Evolutionary conservation across 1,284 basidiomycete species (phyloP), one percentile per base, ranked within the genome.

Genomic region (Cryptococcus deneoformans): DNA sequence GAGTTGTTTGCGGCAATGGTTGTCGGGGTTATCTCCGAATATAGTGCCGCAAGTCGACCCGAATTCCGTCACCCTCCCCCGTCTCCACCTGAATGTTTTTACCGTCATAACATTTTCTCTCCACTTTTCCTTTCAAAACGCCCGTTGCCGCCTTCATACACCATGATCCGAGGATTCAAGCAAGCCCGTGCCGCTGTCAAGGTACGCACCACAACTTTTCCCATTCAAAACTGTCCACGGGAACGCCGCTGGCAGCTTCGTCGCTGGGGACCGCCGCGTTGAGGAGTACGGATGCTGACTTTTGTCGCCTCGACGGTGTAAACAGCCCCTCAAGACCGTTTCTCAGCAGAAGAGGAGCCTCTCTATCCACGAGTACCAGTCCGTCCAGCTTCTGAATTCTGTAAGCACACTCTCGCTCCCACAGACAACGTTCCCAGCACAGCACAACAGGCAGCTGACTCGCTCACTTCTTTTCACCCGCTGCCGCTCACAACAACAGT

Each of bases 281-380:
- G 29, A 4, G 29, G 29, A 29, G 5, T 29, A 29, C 29, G 29
- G 29, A 0, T 29, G 29, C 29, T 29, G 29, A 29, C 29, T 29
- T 29, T 29, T 29, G 29, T 29, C 29, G 12, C 8, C 3, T 46
- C 46, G 29, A 12, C 42, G 16, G 29, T 29, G 29, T 29, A 29
- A 29, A 12, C 37, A 62, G 60, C 58, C 60, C n/a, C 55, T 62
- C 53, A 60, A 63, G 60, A 58, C 46, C 39, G 60, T 57, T 35
- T 46, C 46, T 45, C 61, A 62, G 53, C 69, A 72, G 58, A 58
- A 60, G 61, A 90, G 95, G 69, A 90, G 88, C 80, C 86, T 99
- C 71, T 96, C 92, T 49, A 95, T 99, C 73, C 95, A 99, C 81
- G 95, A 99, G 82, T 92, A 98, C 81, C 92, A 98, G 77, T 96